Base-by-base conservation (phyloP, 2,329 filamentous ascomycete genomes). In the Pseudopyricularia javanii region DNA sequence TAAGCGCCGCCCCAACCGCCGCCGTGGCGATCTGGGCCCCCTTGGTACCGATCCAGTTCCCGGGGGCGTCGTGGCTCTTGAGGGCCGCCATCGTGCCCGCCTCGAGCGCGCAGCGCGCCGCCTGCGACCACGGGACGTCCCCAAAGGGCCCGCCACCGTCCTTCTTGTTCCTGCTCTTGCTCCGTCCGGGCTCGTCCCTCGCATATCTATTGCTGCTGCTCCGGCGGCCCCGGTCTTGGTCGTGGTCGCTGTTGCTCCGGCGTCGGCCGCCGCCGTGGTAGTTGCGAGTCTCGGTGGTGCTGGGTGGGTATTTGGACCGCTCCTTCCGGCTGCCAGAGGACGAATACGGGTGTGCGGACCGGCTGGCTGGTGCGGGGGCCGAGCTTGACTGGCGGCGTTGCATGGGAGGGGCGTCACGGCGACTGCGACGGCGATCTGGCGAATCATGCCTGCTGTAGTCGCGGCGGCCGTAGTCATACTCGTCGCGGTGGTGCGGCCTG, bases 1-100 rank as follows among this genome's bases (percentile, higher is more conserved):
- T 60, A n/a, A 63, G 51, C 4, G 62, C 62, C 0, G 61, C 58
- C 1, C 60, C 60, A 11, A 63, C 56, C 5, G 60, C 61, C 0
- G 61, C 62, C 34, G 60, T 61, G 8, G 58, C 62, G 24, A 63
- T 58, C 14, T 57, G 59, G 15, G 56, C 50, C 7, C 59, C 61
- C 49, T 62, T 62, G 49, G 56, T 54, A 35, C 60, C 53, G 15
- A 61, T 22, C 62, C 61, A 62, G 4, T 52, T 49, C 28, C 60
- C 60, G 1, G 58, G 58, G 15, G 52, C 51, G 11, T 54, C 50
- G 37, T 59, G 53, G 22, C 51, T 56, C 30, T 53, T 56, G 14
- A 63, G 55, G 4, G 58, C 58, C 6, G 58, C 59, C 28, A 63
- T 52, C 6, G 61, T 55, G 2, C 60, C 61, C 5, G 61, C 62